Evolutionary conservation across 2,329 filamentous ascomycete genomes (phyloP).

Genomic region (Cladosporium sp.): DNA sequence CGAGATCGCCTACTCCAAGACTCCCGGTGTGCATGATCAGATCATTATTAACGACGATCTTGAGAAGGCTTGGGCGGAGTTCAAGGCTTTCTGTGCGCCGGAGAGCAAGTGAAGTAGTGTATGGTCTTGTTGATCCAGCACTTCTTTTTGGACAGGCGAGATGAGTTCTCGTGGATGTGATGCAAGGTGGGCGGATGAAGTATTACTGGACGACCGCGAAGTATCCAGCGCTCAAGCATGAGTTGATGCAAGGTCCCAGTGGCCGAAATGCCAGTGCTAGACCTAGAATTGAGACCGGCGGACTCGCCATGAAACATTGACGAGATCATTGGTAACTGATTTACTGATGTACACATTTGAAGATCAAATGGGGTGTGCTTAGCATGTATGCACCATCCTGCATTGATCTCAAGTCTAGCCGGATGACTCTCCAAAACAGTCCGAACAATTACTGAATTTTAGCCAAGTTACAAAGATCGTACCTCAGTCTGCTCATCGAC

Average conservation of each 20-base stretch:
- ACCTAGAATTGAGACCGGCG: neutral
- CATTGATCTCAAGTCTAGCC: neutral
- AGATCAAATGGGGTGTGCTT: neutral
- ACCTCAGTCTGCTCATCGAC: neutral
- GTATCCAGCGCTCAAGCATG: neutral
- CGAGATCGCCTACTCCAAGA: constrained; percentile 72
- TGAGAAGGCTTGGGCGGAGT: constrained; percentile 56
- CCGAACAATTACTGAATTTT: neutral
- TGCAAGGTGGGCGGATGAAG: neutral
- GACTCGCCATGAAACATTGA: neutral
- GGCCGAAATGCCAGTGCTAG: neutral
- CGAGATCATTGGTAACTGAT: neutral
- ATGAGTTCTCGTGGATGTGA: neutral
- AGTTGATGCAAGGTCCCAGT: neutral
- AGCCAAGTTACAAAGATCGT: neutral
- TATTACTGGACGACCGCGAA: neutral
- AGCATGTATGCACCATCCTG: neutral
- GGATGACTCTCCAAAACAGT: neutral
- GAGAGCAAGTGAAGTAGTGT: constrained; percentile 21
- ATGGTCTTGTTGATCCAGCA: neutral
- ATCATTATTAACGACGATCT: constrained; percentile 67
- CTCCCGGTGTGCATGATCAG: constrained; percentile 65
- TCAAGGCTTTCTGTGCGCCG: constrained; percentile 40
- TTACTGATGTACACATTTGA: neutral
- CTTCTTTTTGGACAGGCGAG: neutral